These are phyloP conservation scores for Linum lewisii DNA, from an alignment of 345 rosid species.

Conservation along the genomic window DNA sequence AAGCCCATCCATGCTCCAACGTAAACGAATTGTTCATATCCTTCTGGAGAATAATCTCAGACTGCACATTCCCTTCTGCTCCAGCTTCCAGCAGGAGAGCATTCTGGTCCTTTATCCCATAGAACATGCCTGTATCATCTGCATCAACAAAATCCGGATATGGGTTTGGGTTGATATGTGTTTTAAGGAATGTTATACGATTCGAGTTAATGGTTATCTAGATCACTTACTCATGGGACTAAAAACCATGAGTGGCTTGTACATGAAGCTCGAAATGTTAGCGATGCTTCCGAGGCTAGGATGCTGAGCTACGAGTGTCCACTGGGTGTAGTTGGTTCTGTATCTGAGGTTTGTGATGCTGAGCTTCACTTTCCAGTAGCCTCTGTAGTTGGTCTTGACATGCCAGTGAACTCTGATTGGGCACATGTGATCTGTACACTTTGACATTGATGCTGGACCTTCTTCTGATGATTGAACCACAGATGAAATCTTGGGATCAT, in stretches of 20 bases:
- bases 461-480: neutral
- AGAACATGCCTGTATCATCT: neutral
- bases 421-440: neutral
- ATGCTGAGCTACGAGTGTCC: neutral
- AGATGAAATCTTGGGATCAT: neutral
- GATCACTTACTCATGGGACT: neutral
- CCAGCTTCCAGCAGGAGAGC: neutral
- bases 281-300: neutral
- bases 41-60: neutral
- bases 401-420: neutral
- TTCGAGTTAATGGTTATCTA: neutral
- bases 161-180: too few relatives aligned
- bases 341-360: neutral
- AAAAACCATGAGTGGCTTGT: neutral
- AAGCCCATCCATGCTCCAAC: neutral
- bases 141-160: neutral
- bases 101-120: neutral
- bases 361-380: neutral
- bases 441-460: too few relatives aligned
- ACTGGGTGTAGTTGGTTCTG: neutral
- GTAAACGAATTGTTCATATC: neutral
- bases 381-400: neutral
- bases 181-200: too few relatives aligned
- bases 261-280: neutral
- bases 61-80: neutral